phyloP scores from a whole-genome alignment of 352 stramenopile genomes.

The Pythium brassicae region DNA sequence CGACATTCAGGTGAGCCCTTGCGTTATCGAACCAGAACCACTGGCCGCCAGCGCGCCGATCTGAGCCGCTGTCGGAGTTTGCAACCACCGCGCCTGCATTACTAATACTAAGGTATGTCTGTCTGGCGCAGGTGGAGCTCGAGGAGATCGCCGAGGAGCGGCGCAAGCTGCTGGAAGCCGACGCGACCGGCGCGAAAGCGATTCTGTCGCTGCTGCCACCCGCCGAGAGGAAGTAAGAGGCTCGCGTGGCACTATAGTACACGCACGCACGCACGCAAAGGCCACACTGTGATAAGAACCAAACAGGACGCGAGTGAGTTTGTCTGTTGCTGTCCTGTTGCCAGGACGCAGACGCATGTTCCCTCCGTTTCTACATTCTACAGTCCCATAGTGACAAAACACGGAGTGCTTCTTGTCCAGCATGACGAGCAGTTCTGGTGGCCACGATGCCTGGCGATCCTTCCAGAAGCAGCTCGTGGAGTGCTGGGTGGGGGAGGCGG shows the following conservation, averaged over 20 bases:
- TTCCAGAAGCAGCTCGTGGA: slow-evolving; percentile 24
- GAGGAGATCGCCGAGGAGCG: slow-evolving; percentile 30
- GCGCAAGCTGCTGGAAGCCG: slow-evolving; percentile 21
- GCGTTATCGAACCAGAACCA: not conserved
- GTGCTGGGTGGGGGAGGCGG: slow-evolving; percentile 36
- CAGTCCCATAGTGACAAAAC: not conserved
- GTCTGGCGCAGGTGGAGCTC: slow-evolving; percentile 23
- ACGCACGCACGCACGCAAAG: too few species aligned
- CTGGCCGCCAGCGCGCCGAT: too few species aligned
- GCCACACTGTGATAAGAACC: too few species aligned
- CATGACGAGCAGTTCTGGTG: not conserved
- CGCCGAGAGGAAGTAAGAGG: slow-evolving; percentile 13
- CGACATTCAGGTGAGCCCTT: slow-evolving; percentile 30
- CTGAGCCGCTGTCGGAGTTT: too few species aligned
- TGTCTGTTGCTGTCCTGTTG: too few species aligned
- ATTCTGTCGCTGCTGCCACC: slow-evolving; percentile 27
- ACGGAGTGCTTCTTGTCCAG: not conserved
- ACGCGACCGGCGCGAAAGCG: slow-evolving; percentile 20
- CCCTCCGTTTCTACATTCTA: too few species aligned
- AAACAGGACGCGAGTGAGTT: too few species aligned
- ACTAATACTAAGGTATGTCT: not conserved
- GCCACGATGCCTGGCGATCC: slow-evolving; percentile 1
- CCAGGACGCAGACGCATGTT: too few species aligned
- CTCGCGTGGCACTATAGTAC: too few species aligned
- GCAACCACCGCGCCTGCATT: too few species aligned